Evolutionary conservation across 805 yeast species (phyloP).

Genomic region (Cyberlindnera suaveolens): DNA sequence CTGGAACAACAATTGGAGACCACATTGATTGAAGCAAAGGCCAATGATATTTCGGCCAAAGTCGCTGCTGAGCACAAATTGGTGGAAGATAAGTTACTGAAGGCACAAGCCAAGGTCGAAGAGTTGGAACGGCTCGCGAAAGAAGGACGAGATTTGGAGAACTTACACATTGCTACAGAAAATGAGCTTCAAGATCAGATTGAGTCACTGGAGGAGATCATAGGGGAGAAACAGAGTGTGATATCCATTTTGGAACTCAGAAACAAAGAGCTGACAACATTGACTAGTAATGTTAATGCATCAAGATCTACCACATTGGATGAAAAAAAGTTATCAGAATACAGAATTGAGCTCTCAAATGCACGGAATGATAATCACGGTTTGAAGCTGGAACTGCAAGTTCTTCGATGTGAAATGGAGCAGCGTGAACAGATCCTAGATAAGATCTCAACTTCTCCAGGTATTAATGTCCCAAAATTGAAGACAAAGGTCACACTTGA

Average conservation of each 20-base stretch:
- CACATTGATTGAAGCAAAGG: constrained; percentile 19
- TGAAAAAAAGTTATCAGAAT: constrained; percentile 4
- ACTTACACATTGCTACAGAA: constrained; percentile 36
- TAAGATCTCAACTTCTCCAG: not conserved
- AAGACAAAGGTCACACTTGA: not conserved
- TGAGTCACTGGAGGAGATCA: constrained; percentile 14
- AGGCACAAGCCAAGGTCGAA: constrained; percentile 31
- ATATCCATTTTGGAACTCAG: constrained; percentile 8
- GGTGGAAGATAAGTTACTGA: constrained; percentile 28
- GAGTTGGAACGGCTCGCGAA: constrained; percentile 45
- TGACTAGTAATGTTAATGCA: not conserved
- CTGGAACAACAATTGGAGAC: constrained; percentile 27
- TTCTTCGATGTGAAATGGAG: not conserved
- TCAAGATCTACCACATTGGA: not conserved
- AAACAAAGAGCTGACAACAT: constrained; percentile 16
- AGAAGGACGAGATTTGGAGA: constrained; percentile 44
- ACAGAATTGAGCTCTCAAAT: constrained; percentile 1
- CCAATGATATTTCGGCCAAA: constrained; percentile 28
- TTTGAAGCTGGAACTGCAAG: not conserved
- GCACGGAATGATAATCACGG: constrained; percentile 2
- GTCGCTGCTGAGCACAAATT: constrained; percentile 28
- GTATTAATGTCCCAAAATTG: not conserved
- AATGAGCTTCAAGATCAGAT: constrained; percentile 36
- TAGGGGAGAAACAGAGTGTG: constrained; percentile 12
- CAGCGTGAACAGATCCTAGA: not conserved